Evolutionary conservation across 805 yeast species (phyloP), one percentile per base, ranked within the genome.

Genomic region (Metschnikowia matae): DNA sequence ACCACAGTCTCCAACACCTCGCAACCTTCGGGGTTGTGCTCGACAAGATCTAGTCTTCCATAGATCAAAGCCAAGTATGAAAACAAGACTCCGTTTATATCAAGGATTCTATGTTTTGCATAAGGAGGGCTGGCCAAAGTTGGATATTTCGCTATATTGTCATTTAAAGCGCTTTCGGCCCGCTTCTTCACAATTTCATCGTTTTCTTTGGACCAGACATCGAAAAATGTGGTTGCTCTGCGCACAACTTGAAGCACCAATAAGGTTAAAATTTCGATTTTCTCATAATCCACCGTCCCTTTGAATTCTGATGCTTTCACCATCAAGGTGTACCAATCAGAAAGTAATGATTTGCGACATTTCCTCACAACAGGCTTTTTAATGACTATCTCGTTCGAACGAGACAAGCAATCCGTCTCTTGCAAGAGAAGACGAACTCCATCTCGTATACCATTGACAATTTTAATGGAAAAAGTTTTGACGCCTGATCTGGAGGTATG

Each of bases 281-380:
- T 83, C 34, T 74, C 71, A 23, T 71, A 69, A 47, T 77, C 80
- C 26, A 82, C 72, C 0, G 90, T 83, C 40, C 85, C 82, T 61
- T 84, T 81, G 59, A 80, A 85, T 37, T 85, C 87, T 54, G 84
- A 86, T 1, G 92, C 91, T 60, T 84, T 85, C 36, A 82, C 76
- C 83, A 86, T 84, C 38, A 87, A 70, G 47, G 82, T 83, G 55
- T 87, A 86, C 96, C 95, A 87, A 62, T 85, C 91, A 2, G 91
- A 57, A 32, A 87, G 73, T 49, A 87, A 66, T 36, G 82, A 75
- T 64, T 87, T 87, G 56, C 96, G 75, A 48, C 82, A 73, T 54
- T 78, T 81, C 49, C 88, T 71, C 14, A 87, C 80, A 3, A 78
- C 63, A 1, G 88, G 84, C 46, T 80, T 76, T 53, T 77, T 75